Conservation (phyloP, 306 rosid genomes). For the Ziziphus jujuba region DNA sequence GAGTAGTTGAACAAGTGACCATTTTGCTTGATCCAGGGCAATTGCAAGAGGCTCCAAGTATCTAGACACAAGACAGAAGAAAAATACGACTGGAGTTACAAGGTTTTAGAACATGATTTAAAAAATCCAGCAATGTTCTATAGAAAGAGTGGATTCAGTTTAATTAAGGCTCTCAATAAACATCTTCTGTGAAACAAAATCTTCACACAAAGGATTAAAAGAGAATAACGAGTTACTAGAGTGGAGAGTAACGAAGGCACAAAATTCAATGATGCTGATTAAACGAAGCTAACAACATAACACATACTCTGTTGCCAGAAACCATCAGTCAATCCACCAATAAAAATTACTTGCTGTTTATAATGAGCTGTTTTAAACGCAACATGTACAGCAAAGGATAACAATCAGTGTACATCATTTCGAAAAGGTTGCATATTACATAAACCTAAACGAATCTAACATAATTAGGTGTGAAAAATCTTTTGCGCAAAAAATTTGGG, state of each 20-base stretch:
- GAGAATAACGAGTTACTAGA: too few relatives aligned
- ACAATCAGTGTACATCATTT: constrained; percentile 3
- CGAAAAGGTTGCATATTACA: too few relatives aligned
- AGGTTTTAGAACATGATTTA: too few relatives aligned
- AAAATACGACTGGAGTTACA: constrained; percentile 16
- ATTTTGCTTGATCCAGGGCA: constrained; percentile 87
- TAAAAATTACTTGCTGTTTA: constrained; percentile 83
- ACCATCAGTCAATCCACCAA: constrained; percentile 95
- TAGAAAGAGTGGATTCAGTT: too few relatives aligned
- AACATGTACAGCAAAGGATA: constrained; percentile 55
- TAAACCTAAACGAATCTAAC: too few relatives aligned
- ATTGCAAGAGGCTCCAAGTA: constrained; percentile 95
- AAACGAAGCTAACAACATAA: neutral
- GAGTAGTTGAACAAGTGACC: constrained; percentile 98
- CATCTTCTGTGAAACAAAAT: constrained; percentile 10
- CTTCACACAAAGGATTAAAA: constrained; percentile 16
- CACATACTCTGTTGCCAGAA: constrained; percentile 85
- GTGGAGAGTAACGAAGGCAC: too few relatives aligned
- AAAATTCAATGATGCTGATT: constrained; percentile 7
- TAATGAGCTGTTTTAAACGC: constrained; percentile 92
- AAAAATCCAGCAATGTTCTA: too few relatives aligned
- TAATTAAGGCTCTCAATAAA: neutral
- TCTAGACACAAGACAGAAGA: constrained; percentile 44
- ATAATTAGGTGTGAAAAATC: too few relatives aligned
- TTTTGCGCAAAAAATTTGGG: too few relatives aligned